Evolutionary conservation across 2,329 filamentous ascomycete species (phyloP).

Genomic region (Venturia effusa): DNA sequence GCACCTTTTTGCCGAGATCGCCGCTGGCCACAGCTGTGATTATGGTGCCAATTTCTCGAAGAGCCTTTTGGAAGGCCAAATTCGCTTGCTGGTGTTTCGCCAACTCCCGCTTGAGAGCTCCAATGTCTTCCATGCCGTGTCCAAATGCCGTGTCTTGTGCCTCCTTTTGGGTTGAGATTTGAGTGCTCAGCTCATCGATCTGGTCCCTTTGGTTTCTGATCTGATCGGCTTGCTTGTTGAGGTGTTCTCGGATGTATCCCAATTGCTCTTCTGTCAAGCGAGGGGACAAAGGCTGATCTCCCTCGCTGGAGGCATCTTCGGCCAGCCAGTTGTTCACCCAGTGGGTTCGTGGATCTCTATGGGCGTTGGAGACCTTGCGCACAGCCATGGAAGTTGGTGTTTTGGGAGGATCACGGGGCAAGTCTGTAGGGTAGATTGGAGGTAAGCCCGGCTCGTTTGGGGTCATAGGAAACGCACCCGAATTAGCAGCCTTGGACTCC

Average conservation of each 20-base stretch:
- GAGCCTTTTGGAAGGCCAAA: constrained; percentile 93
- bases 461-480: constrained; percentile 61
- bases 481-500: constrained; percentile 60
- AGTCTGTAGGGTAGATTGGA: constrained; percentile 46
- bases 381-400: constrained; percentile 19
- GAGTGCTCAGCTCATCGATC: constrained; percentile 73
- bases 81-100: constrained; percentile 98
- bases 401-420: constrained; percentile 34
- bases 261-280: constrained; percentile 72
- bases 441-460: constrained; percentile 55
- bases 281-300: constrained; percentile 35
- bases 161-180: constrained; percentile 75
- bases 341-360: constrained; percentile 22
- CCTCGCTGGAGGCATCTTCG: constrained; percentile 37
- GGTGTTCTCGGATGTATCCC: constrained; percentile 75
- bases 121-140: constrained; percentile 72
- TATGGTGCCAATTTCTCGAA: constrained; percentile 94
- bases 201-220: constrained; percentile 80
- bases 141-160: constrained; percentile 74
- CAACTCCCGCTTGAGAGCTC: constrained; percentile 80
- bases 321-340: constrained; percentile 44
- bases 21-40: constrained; percentile 92
- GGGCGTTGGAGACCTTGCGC: constrained; percentile 25
- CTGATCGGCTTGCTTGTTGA: constrained; percentile 86
- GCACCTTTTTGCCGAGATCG: constrained; percentile 91